Evolutionary conservation across 1,139 yeast species (phyloP).

Genomic region (Lodderomyces oxycetoniae): DNA sequence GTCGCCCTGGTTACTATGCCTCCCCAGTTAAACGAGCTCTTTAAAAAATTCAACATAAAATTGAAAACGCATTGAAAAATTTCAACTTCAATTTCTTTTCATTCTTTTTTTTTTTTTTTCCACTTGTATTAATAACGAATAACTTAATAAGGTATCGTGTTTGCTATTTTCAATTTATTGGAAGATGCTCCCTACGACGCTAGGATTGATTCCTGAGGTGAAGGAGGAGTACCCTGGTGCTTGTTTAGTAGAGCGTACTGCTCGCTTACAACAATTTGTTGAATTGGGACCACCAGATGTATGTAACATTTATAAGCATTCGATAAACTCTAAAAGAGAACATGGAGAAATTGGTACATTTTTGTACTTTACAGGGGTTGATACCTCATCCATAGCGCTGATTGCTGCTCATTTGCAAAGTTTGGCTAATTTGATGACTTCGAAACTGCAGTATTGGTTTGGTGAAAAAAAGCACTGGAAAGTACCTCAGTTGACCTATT

Average conservation of each 20-base stretch:
- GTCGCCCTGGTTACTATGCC: too few relatives aligned
- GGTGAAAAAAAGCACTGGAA: slow-evolving; percentile 70
- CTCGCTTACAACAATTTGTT: slow-evolving; percentile 40
- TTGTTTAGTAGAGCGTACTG: slow-evolving; percentile 48
- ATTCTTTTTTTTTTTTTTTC: background rate
- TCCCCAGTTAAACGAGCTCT: too few relatives aligned
- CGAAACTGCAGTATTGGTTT: slow-evolving; percentile 54
- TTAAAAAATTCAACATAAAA: too few relatives aligned
- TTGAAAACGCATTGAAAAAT: too few relatives aligned
- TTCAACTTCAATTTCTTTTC: background rate
- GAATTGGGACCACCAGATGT: slow-evolving; percentile 90
- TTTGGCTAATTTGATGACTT: slow-evolving; percentile 64
- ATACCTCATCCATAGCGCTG: slow-evolving; percentile 53
- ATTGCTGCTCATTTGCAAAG: slow-evolving; percentile 73
- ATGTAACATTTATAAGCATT: slow-evolving; percentile 60
- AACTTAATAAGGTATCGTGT: too few relatives aligned
- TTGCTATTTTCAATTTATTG: too few relatives aligned
- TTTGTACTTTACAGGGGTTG: slow-evolving; percentile 54
- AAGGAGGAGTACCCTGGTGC: slow-evolving; percentile 49
- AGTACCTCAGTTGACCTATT: slow-evolving; percentile 59
- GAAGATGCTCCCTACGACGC: slow-evolving; percentile 39
- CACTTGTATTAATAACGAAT: background rate
- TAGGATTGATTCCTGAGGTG: slow-evolving; percentile 49
- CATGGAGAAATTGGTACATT: slow-evolving; percentile 47
- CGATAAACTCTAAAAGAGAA: slow-evolving; percentile 34